phyloP scores from a whole-genome alignment of 768 basidiomycete genomes.

The Cytidiella melzeri region DNA sequence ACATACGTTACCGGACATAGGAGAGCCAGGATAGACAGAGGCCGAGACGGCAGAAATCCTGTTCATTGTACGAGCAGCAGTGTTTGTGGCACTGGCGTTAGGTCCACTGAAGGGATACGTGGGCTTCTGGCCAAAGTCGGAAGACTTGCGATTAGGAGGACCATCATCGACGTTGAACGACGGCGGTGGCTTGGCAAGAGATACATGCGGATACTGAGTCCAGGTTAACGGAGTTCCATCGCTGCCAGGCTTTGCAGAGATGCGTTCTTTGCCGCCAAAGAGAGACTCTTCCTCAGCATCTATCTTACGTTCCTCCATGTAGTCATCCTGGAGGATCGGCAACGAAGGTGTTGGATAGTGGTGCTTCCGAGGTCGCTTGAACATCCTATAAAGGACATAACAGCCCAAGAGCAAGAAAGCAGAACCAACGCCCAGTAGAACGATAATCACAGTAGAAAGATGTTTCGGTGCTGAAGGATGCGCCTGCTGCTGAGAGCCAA shows the following conservation, averaged over 20 bases:
- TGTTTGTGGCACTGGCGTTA: slow-evolving; percentile 18
- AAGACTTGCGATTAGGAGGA: slow-evolving; percentile 2
- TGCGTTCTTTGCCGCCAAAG: slow-evolving; percentile 71
- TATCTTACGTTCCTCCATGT: slow-evolving; percentile 37
- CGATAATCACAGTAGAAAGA: slow-evolving; percentile 43
- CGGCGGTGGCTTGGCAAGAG: slow-evolving; percentile 6
- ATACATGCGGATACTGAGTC: slow-evolving; percentile 29
- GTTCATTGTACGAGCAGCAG: slow-evolving; percentile 19
- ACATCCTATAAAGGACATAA: slow-evolving; percentile 42
- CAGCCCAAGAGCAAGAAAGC: slow-evolving; percentile 42
- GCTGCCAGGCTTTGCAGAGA: slow-evolving; percentile 35
- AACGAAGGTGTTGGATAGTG: slow-evolving; percentile 65
- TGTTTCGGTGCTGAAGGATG: slow-evolving; percentile 21
- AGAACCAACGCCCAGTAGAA: slow-evolving; percentile 48
- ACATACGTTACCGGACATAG: slow-evolving; percentile 24
- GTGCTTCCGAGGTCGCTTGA: slow-evolving; percentile 43
- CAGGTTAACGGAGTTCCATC: slow-evolving; percentile 44
- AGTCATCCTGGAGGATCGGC: slow-evolving; percentile 60
- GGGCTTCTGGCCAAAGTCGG: slow-evolving; percentile 9
- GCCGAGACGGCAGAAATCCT: slow-evolving; percentile 37
- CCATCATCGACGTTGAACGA: background rate
- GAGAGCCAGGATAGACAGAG: slow-evolving; percentile 43
- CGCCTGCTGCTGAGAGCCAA: slow-evolving; percentile 10
- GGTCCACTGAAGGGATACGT: slow-evolving; percentile 23
- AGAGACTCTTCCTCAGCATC: slow-evolving; percentile 53